A percentile compares a stretch with the other conserved stretches of the same genome.
Evolutionary conservation across 2,329 filamentous ascomycete genomes (phyloP).

Genomic region (Xylaria digitata): DNA sequence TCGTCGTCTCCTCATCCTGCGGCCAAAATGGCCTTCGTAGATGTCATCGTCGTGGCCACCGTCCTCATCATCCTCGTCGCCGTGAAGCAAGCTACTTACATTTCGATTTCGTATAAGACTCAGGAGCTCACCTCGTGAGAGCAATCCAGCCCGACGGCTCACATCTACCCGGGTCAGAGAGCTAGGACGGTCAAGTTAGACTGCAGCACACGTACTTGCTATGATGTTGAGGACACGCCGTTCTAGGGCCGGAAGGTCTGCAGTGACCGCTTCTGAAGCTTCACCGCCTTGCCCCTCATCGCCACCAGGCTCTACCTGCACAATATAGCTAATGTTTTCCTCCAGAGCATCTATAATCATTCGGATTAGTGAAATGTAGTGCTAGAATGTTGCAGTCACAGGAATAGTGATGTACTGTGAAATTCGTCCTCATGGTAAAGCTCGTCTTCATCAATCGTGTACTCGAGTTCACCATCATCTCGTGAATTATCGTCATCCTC

Average conservation of each 20-base stretch:
- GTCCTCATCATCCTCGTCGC: constrained; percentile 49
- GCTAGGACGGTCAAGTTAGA: constrained; percentile 11
- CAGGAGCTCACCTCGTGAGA: constrained; percentile 55
- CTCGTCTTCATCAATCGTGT: constrained; percentile 34
- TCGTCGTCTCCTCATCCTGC: constrained; percentile 57
- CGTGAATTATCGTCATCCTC: constrained; percentile 46
- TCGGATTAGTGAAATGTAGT: constrained; percentile 31
- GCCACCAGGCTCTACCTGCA: constrained; percentile 48
- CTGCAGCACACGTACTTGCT: constrained; percentile 46
- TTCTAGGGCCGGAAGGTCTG: constrained; percentile 38
- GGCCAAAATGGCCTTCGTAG: too few species aligned
- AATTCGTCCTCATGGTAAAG: constrained; percentile 49
- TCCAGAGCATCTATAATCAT: constrained; percentile 45
- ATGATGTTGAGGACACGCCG: constrained; percentile 45
- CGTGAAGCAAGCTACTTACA: constrained; percentile 52
- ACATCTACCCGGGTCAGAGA: constrained; percentile 45
- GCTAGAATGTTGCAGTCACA: neutral
- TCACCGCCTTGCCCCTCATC: constrained; percentile 46
- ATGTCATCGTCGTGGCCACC: too few species aligned
- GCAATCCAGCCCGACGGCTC: constrained; percentile 43
- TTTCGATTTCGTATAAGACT: constrained; percentile 56
- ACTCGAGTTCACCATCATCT: constrained; percentile 28
- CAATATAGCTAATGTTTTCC: constrained; percentile 45
- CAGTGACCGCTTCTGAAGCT: constrained; percentile 36
- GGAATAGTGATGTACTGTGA: constrained; percentile 43